A percentile compares a stretch with the other conserved stretches of the same genome.
These are phyloP conservation scores for Epichloe sylvatica DNA, from an alignment of 2,329 filamentous ascomycete genomes.

Conservation along the genomic window DNA sequence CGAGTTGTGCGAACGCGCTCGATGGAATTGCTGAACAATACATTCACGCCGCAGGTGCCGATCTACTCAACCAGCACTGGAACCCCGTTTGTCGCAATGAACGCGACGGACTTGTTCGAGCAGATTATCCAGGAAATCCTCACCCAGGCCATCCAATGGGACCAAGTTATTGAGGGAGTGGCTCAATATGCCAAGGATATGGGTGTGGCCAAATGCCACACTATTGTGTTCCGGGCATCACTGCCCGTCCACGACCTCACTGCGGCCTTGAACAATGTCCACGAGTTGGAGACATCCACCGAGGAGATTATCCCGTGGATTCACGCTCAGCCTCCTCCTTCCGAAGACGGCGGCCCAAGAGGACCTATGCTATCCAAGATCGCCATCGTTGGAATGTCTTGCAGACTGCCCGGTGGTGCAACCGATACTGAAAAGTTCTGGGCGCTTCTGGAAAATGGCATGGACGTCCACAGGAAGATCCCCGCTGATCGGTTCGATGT, in stretches of 20 bases:
- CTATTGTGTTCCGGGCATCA: conserved; percentile 1
- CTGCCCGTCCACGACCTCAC: conserved; percentile 1
- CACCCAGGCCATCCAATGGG: conserved; percentile 6
- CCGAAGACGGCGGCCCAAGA: not conserved
- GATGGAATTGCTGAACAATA: not conserved
- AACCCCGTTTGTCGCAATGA: conserved; percentile 3
- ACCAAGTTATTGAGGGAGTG: conserved; percentile 6
- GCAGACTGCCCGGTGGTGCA: conserved; percentile 29
- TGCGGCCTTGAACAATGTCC: not conserved
- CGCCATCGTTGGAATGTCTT: conserved; percentile 58
- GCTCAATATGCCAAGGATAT: not conserved
- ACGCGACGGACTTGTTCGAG: conserved; percentile 5
- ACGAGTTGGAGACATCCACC: too few relatives aligned
- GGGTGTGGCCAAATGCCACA: not conserved
- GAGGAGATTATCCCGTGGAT: not conserved
- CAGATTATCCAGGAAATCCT: conserved; percentile 7
- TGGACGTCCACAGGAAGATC: too few relatives aligned
- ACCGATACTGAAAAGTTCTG: conserved; percentile 20
- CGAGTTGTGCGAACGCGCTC: conserved; percentile 11
- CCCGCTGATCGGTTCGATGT: too few relatives aligned
- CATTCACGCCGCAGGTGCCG: not conserved
- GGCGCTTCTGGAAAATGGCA: conserved; percentile 11
- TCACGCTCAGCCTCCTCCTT: not conserved
- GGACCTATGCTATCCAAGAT: conserved; percentile 39
- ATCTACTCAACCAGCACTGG: conserved; percentile 7